Percentiles rank a stretch among this genome's conserved stretches.
phyloP scores from a whole-genome alignment of 441 rosid species.

The Gossypium davidsonii region DNA sequence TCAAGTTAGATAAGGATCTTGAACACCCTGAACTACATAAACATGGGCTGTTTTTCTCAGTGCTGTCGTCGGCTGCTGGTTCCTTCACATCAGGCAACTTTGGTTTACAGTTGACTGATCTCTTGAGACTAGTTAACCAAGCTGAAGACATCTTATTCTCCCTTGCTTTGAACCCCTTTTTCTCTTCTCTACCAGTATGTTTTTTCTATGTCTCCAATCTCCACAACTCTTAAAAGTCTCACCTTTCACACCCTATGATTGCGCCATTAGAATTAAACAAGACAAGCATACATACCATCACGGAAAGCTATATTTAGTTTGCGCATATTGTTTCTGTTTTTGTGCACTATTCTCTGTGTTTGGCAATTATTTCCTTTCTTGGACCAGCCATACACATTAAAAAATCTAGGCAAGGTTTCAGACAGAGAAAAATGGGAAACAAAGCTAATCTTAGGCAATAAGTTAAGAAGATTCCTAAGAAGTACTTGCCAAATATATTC shows the following conservation, averaged over 20 bases:
- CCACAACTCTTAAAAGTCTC: background rate
- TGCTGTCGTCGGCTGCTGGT: slow-evolving; percentile 23
- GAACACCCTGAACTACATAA: slow-evolving; percentile 73
- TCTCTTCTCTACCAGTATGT: background rate
- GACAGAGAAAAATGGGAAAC: background rate
- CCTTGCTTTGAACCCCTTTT: background rate
- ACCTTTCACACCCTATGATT: background rate
- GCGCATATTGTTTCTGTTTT: slow-evolving; percentile 14
- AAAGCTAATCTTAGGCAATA: background rate
- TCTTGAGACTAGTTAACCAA: slow-evolving; percentile 46
- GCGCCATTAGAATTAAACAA: background rate
- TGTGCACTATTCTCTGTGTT: background rate
- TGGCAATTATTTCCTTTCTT: slow-evolving; percentile 7
- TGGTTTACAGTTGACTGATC: slow-evolving; percentile 43
- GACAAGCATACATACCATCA: background rate
- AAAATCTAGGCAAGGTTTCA: background rate
- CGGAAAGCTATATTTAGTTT: slow-evolving; percentile 12
- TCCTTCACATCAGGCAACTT: slow-evolving; percentile 33
- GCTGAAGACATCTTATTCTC: slow-evolving; percentile 34
- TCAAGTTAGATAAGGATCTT: slow-evolving; percentile 91
- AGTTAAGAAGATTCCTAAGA: background rate
- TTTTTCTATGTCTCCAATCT: background rate
- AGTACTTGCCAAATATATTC: background rate
- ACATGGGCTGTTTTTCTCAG: slow-evolving; percentile 23
- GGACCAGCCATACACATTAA: background rate